A percentile compares a stretch with the other conserved stretches of the same genome.
Conservation (phyloP, 148 eudicot species). For the Talinum fruticosum region DNA sequence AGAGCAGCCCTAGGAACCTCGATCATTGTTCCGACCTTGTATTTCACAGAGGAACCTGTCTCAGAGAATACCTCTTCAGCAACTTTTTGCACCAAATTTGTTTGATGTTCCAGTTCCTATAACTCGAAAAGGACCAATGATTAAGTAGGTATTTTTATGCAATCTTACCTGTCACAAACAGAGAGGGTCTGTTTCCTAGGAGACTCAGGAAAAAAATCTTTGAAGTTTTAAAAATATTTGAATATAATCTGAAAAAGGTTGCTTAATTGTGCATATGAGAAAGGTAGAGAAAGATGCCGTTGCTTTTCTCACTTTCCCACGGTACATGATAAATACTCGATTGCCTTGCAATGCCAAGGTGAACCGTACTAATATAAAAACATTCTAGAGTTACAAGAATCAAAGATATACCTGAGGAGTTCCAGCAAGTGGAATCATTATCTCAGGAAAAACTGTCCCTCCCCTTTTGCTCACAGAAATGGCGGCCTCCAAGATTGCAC, state of each 20-base stretch:
- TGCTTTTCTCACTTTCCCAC: too few relatives aligned
- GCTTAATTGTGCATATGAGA: too few relatives aligned
- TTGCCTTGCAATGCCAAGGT: neutral
- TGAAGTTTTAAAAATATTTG: too few relatives aligned
- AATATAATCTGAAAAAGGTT: too few relatives aligned
- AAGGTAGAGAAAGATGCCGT: too few relatives aligned
- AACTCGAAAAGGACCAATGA: neutral
- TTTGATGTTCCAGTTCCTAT: slow-evolving; percentile 88
- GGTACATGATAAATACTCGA: neutral
- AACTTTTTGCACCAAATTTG: slow-evolving; percentile 49
- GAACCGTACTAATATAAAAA: too few relatives aligned
- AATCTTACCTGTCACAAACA: too few relatives aligned
- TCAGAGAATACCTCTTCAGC: slow-evolving; percentile 78
- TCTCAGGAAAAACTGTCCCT: slow-evolving; percentile 69
- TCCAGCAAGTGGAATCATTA: slow-evolving; percentile 97
- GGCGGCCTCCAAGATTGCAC: slow-evolving; percentile 88
- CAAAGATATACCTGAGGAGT: slow-evolving; percentile 68
- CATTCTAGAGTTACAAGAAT: neutral
- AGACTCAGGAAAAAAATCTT: too few relatives aligned
- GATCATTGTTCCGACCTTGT: slow-evolving; percentile 94
- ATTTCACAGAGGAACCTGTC: slow-evolving; percentile 55
- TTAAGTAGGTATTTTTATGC: too few relatives aligned
- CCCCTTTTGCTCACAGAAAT: slow-evolving; percentile 75
- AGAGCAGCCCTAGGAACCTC: slow-evolving; percentile 96
- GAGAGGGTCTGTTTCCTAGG: too few relatives aligned